Percentiles rank a stretch among this genome's conserved stretches.
These are phyloP conservation scores for Termitomyces bulborhizus DNA, from an alignment of 768 basidiomycete species.

Conservation along the genomic window DNA sequence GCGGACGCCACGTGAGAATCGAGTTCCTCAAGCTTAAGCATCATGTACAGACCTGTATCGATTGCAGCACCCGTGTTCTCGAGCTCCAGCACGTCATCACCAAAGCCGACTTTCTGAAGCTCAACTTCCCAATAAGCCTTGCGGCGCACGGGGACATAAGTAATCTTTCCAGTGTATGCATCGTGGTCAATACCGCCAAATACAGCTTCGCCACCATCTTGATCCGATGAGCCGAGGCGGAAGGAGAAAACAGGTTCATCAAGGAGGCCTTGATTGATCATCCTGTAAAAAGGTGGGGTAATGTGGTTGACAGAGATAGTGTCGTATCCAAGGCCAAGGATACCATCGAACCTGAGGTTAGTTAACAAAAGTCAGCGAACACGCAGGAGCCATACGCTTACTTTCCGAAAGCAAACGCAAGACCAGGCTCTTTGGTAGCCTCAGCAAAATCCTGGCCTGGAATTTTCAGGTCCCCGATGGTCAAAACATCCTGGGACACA, in stretches of 20 bases:
- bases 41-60: conserved; percentile 61
- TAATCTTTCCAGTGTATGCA: conserved; percentile 76
- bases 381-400: conserved; percentile 30
- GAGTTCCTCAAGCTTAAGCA: not conserved
- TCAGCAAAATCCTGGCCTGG: conserved; percentile 85
- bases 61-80: conserved; percentile 93
- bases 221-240: conserved; percentile 81
- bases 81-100: conserved; percentile 81
- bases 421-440: conserved; percentile 92
- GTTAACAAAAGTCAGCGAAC: not conserved
- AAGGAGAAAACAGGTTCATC: conserved; percentile 91
- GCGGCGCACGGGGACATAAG: conserved; percentile 86
- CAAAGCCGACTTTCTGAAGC: conserved; percentile 80
- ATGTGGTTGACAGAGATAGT: conserved; percentile 94
- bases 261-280: conserved; percentile 78
- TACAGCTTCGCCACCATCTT: conserved; percentile 84
- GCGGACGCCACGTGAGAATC: conserved; percentile 42
- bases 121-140: conserved; percentile 99
- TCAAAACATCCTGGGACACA: conserved; percentile 76
- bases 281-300: conserved; percentile 89
- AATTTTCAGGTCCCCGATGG: conserved; percentile 79
- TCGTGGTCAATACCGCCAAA: conserved; percentile 84
- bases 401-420: conserved; percentile 96
- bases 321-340: conserved; percentile 90
- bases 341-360: conserved; percentile 78